Evolutionary conservation across 495 filamentous ascomycete genomes (phyloP).

Genomic region (Aspergillus leporis): DNA sequence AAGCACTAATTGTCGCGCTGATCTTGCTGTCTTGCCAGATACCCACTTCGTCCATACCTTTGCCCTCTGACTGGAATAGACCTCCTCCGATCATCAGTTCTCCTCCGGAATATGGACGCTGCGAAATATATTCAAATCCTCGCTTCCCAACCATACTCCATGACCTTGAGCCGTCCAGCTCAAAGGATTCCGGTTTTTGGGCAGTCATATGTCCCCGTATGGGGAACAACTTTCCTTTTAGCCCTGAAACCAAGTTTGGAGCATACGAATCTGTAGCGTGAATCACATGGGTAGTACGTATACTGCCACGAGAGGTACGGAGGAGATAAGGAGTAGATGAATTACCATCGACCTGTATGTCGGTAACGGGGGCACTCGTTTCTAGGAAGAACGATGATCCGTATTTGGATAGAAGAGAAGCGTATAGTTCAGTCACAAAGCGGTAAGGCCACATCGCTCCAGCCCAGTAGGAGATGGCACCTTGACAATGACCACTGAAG

Average conservation of each 20-base stretch:
- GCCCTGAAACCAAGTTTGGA: slow-evolving; percentile 44
- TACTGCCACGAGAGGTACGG: slow-evolving; percentile 32
- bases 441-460: slow-evolving; percentile 46
- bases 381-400: slow-evolving; percentile 33
- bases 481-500: slow-evolving; percentile 15
- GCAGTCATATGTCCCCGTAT: slow-evolving; percentile 49
- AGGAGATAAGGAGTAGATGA: slow-evolving; percentile 26
- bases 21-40: slow-evolving; percentile 31
- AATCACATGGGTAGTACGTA: slow-evolving; percentile 41
- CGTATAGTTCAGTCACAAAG: slow-evolving; percentile 42
- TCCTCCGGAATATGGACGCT: slow-evolving; percentile 24
- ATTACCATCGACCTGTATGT: not conserved
- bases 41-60: slow-evolving; percentile 33
- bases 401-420: slow-evolving; percentile 31
- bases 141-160: slow-evolving; percentile 36
- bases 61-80: slow-evolving; percentile 24
- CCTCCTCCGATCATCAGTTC: slow-evolving; percentile 40
- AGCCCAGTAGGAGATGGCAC: slow-evolving; percentile 34
- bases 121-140: slow-evolving; percentile 39
- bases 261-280: slow-evolving; percentile 51
- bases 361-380: slow-evolving; percentile 29
- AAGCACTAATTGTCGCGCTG: slow-evolving; percentile 12
- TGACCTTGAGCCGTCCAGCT: slow-evolving; percentile 19
- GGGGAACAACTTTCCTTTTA: slow-evolving; percentile 44
- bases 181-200: slow-evolving; percentile 30